Conservation (phyloP, 495 filamentous ascomycete species). For the Jackrogersella minutella region DNA sequence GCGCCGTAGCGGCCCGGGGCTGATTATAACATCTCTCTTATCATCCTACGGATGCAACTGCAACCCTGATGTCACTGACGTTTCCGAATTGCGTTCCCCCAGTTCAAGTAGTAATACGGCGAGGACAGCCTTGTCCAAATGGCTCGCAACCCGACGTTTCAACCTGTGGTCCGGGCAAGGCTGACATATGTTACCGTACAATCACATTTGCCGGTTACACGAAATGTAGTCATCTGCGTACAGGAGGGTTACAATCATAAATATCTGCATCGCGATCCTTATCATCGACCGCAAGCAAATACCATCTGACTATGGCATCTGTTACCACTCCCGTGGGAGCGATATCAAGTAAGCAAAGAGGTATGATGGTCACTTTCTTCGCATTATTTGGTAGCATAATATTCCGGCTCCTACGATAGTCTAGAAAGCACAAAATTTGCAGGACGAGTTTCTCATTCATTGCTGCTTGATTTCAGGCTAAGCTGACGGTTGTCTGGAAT, state of each 20-base stretch:
- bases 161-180: slow-evolving; percentile 28
- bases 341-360: slow-evolving; percentile 24
- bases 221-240: slow-evolving; percentile 37
- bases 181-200: slow-evolving; percentile 22
- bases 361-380: no score
- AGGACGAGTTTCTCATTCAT: neutral
- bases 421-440: neutral
- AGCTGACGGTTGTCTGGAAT: neutral
- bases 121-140: slow-evolving; percentile 27
- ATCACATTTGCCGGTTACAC: slow-evolving; percentile 33
- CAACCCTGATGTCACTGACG: slow-evolving; percentile 27
- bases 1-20: slow-evolving; percentile 27
- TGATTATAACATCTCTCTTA: slow-evolving; percentile 26
- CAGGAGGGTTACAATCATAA: slow-evolving; percentile 36
- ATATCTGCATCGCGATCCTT: slow-evolving; percentile 17
- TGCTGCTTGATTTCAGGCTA: neutral
- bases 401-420: neutral
- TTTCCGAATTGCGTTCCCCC: slow-evolving; percentile 16
- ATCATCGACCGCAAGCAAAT: slow-evolving; percentile 29
- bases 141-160: slow-evolving; percentile 19
- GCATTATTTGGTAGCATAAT: neutral
- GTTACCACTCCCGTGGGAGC: neutral
- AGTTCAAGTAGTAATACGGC: slow-evolving; percentile 15
- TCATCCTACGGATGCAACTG: slow-evolving; percentile 26
- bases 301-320: slow-evolving; percentile 4